Evolutionary conservation across 176 grass and related monocot genomes (phyloP).

Genomic region (Ensete glaucum): DNA sequence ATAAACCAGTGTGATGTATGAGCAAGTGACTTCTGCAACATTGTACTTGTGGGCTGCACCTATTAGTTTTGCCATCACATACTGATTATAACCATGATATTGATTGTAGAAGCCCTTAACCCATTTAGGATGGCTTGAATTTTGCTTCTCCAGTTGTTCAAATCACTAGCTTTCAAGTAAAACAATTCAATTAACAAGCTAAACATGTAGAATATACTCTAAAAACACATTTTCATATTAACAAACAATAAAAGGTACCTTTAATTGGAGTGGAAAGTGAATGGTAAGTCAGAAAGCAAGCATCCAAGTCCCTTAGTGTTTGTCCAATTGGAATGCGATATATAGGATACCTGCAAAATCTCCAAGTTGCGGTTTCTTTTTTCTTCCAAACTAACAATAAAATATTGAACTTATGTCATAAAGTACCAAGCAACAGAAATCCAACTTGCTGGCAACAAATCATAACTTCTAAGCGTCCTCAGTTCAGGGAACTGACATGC

Average conservation of each 20-base stretch:
- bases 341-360: slow-evolving; percentile 45
- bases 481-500: slow-evolving; percentile 32
- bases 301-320: slow-evolving; percentile 43
- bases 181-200: not conserved
- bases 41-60: not conserved
- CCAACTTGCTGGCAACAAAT: slow-evolving; percentile 42
- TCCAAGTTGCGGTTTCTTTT: not conserved
- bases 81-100: too few relatives aligned
- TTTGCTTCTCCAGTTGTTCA: too few relatives aligned
- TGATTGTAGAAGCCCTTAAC: too few relatives aligned
- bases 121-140: too few relatives aligned
- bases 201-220: not conserved
- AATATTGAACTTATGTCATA: not conserved
- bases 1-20: not conserved
- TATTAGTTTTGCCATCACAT: slow-evolving; percentile 4
- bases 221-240: not conserved
- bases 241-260: not conserved
- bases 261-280: slow-evolving; percentile 24
- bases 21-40: not conserved
- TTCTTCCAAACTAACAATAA: not conserved
- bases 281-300: slow-evolving; percentile 55
- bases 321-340: slow-evolving; percentile 45
- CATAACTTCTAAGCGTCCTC: slow-evolving; percentile 33
- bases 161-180: not conserved
- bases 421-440: slow-evolving; percentile 42